Evolutionary conservation across 2,329 filamentous ascomycete species (phyloP).

Genomic region (Pseudocercospora crystallina): DNA sequence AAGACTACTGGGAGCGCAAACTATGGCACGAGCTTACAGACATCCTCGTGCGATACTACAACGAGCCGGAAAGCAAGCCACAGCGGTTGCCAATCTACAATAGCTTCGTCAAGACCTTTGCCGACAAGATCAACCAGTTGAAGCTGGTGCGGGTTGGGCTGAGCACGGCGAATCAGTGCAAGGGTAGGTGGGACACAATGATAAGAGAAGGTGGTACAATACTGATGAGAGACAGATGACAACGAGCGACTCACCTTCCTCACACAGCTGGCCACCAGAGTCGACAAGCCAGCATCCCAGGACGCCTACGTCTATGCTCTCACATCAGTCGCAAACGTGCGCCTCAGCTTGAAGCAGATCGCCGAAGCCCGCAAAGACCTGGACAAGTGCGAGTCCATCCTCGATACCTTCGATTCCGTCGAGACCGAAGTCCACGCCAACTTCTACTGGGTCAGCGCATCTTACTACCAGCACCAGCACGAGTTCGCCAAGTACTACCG

Average conservation of each 20-base stretch:
- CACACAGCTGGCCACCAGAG: slow-evolving; percentile 77
- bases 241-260: slow-evolving; percentile 84
- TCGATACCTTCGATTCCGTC: slow-evolving; percentile 91
- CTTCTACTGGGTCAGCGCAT: slow-evolving; percentile 93
- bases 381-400: slow-evolving; percentile 79
- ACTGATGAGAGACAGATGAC: slow-evolving; percentile 62
- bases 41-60: slow-evolving; percentile 83
- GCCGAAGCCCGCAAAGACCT: slow-evolving; percentile 84
- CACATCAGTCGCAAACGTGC: slow-evolving; percentile 83
- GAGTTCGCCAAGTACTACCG: slow-evolving; percentile 97
- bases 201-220: neutral
- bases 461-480: slow-evolving; percentile 86
- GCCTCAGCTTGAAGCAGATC: slow-evolving; percentile 75
- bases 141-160: slow-evolving; percentile 91
- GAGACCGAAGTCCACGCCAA: slow-evolving; percentile 93
- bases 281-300: slow-evolving; percentile 88
- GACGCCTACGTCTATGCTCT: slow-evolving; percentile 94
- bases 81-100: slow-evolving; percentile 91
- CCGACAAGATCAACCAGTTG: slow-evolving; percentile 97
- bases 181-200: slow-evolving; percentile 53
- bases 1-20: slow-evolving; percentile 97
- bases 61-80: slow-evolving; percentile 72
- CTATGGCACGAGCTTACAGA: slow-evolving; percentile 99
- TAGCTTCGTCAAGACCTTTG: slow-evolving; percentile 91
- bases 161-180: slow-evolving; percentile 81